Conservation (phyloP, 371 early-diverging fungal genomes). For the Rhizomucor pusillus region DNA sequence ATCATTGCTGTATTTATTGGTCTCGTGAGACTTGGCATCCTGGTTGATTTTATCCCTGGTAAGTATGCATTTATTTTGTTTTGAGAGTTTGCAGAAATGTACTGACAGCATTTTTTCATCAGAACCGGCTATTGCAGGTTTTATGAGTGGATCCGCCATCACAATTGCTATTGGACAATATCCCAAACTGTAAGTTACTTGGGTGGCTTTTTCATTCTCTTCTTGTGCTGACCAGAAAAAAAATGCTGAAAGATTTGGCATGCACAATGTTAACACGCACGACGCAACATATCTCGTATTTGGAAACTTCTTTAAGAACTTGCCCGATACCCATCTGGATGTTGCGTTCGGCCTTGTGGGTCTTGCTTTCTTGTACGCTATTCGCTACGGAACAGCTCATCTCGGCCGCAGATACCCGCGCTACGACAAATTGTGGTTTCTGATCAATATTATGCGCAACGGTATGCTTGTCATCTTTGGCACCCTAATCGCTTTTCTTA, state of each 20-base stretch:
- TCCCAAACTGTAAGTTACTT: slow-evolving; percentile 16
- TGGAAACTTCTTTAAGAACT: slow-evolving; percentile 45
- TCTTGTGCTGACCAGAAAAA: background rate
- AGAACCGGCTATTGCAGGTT: slow-evolving; percentile 70
- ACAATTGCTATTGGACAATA: slow-evolving; percentile 76
- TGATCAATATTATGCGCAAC: slow-evolving; percentile 51
- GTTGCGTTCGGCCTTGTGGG: slow-evolving; percentile 48
- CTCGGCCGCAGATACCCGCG: slow-evolving; percentile 42
- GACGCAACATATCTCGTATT: slow-evolving; percentile 54
- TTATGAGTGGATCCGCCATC: slow-evolving; percentile 71
- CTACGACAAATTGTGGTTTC: slow-evolving; percentile 40
- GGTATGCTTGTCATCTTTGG: slow-evolving; percentile 45
- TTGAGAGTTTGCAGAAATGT: background rate
- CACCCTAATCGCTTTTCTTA: slow-evolving; percentile 37
- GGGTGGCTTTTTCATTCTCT: background rate
- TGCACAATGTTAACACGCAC: slow-evolving; percentile 60
- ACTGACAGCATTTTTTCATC: slow-evolving; percentile 53
- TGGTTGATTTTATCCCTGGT: slow-evolving; percentile 86
- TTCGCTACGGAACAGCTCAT: slow-evolving; percentile 25
- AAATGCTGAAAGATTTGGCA: slow-evolving; percentile 49
- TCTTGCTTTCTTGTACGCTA: slow-evolving; percentile 40
- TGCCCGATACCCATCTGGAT: slow-evolving; percentile 46
- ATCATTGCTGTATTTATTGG: slow-evolving; percentile 69
- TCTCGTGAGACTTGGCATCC: slow-evolving; percentile 73
- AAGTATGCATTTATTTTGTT: too few relatives aligned